A percentile compares a stretch with the other conserved stretches of the same genome.
phyloP scores from a whole-genome alignment of 2,329 filamentous ascomycete genomes.

The Penicillium sp. region DNA sequence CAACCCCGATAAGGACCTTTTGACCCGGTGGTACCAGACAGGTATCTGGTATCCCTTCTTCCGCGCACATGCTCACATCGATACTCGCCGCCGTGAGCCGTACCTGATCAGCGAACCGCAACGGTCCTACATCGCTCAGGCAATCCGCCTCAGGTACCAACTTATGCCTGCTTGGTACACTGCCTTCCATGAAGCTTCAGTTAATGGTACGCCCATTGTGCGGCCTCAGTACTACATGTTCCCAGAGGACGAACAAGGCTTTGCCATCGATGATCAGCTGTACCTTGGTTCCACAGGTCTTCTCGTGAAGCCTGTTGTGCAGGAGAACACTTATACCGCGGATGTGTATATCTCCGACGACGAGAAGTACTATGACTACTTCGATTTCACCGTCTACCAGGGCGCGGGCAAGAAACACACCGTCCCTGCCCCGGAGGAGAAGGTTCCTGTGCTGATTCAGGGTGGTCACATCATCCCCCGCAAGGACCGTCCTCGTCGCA shows the following conservation, averaged over 20 bases:
- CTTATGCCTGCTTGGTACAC: slow-evolving; percentile 95
- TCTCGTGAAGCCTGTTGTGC: slow-evolving; percentile 86
- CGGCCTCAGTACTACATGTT: slow-evolving; percentile 92
- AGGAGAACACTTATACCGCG: slow-evolving; percentile 68
- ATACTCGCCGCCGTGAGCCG: slow-evolving; percentile 89
- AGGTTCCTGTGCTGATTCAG: slow-evolving; percentile 86
- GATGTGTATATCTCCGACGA: slow-evolving; percentile 86
- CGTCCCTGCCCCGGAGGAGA: slow-evolving; percentile 76
- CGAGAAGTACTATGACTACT: slow-evolving; percentile 94
- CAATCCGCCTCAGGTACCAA: slow-evolving; percentile 82
- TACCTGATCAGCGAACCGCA: slow-evolving; percentile 85
- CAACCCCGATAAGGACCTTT: slow-evolving; percentile 87
- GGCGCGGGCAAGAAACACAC: slow-evolving; percentile 69
- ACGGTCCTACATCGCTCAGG: slow-evolving; percentile 79
- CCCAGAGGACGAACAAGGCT: slow-evolving; percentile 81
- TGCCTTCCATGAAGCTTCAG: slow-evolving; percentile 85
- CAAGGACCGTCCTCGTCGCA: slow-evolving; percentile 82
- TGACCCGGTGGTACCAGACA: slow-evolving; percentile 93
- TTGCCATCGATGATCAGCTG: slow-evolving; percentile 86
- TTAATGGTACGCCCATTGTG: slow-evolving; percentile 81
- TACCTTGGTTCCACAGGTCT: slow-evolving; percentile 87
- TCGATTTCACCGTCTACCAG: slow-evolving; percentile 75
- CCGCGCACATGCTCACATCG: slow-evolving; percentile 94
- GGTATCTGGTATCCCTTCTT: slow-evolving; percentile 98
- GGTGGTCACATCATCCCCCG: slow-evolving; percentile 90